Evolutionary conservation across 371 early-diverging fungal genomes (phyloP).

Genomic region (Mucor piriformis): DNA sequence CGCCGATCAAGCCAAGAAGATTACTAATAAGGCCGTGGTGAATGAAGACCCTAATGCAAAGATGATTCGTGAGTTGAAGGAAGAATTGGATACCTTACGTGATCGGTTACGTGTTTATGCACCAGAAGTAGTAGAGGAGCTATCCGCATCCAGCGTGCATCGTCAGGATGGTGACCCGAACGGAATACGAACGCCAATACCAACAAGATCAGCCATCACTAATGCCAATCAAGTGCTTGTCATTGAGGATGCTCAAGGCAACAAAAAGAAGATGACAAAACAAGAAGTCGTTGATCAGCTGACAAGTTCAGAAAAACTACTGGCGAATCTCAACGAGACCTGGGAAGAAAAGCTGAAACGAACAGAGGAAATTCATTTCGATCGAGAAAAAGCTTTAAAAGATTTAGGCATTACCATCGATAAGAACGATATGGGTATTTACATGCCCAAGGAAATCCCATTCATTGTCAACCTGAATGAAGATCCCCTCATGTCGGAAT

Average conservation of each 20-base stretch:
- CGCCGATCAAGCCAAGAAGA: slow-evolving; percentile 92
- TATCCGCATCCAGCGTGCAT: slow-evolving; percentile 14
- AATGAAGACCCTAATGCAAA: slow-evolving; percentile 91
- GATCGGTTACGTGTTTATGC: slow-evolving; percentile 67
- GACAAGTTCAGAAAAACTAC: slow-evolving; percentile 84
- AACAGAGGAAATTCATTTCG: slow-evolving; percentile 74
- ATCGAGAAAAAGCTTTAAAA: slow-evolving; percentile 75
- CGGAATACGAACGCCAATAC: slow-evolving; percentile 3
- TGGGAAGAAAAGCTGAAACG: slow-evolving; percentile 85
- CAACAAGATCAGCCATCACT: slow-evolving; percentile 26
- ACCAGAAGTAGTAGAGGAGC: slow-evolving; percentile 50
- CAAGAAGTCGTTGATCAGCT: slow-evolving; percentile 80
- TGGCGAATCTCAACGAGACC: slow-evolving; percentile 80
- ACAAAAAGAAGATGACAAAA: slow-evolving; percentile 53
- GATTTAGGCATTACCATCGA: slow-evolving; percentile 83
- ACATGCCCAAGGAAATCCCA: slow-evolving; percentile 81
- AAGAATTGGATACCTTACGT: slow-evolving; percentile 77
- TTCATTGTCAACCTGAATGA: slow-evolving; percentile 91
- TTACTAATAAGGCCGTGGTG: slow-evolving; percentile 90
- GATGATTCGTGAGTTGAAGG: slow-evolving; percentile 84
- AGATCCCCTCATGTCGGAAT: slow-evolving; percentile 90
- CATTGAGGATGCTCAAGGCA: slow-evolving; percentile 45
- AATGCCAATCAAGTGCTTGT: slow-evolving; percentile 20
- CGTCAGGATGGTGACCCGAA: neutral
- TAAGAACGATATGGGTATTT: slow-evolving; percentile 76